Evolutionary conservation across 257 asterid genomes (phyloP), one percentile per base, ranked within the genome.

Genomic region (Anisodus tanguticus): DNA sequence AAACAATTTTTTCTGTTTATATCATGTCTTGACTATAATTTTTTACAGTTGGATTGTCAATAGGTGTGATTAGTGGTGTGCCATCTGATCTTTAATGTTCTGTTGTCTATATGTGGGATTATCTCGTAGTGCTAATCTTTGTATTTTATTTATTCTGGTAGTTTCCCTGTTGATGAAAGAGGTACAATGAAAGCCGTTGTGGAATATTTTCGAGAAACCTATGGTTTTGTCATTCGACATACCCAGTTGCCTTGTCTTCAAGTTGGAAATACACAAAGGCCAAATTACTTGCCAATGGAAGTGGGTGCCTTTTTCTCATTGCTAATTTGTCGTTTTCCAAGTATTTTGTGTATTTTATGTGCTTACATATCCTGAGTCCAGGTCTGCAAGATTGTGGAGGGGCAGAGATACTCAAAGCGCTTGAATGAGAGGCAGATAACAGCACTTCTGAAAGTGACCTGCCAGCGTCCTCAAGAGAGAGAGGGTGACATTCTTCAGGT

Each of bases 361-460:
- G 13, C 82, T 83, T 5, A 35, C 63, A 49, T 83, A 53, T n/a
- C 66, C 31, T 84, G 35, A 19, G 41, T 86, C 39, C 77, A 96
- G 99, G 99, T 97, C 17, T 95, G 98, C 88, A 97, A 97, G 89
- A 93, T 97, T 71, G 99, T 97, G 0, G 97, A 90, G 83, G 99
- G 99, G 78, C 99, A 97, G 89, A 88, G 99, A 62, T 97, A 97
- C 70, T 93, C 99, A 0, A 97, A 95, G 90, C 91, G 98, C 87
- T 89, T 97, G 82, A 97, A 97, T 86, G 99, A 97, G 90, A 91
- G 90, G 31, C 99, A 97, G 90, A 95, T 95, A 63, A 95, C 99
- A 82, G 97, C 94, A 3, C 91, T 97, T 31, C 94, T 97, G 37
- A 95, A 90, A 77, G 99, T 97, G 82, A 97, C 99, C 2, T 97